Base-by-base conservation (phyloP, 2,329 filamentous ascomycete genomes). In the Fusarium nurragi region DNA sequence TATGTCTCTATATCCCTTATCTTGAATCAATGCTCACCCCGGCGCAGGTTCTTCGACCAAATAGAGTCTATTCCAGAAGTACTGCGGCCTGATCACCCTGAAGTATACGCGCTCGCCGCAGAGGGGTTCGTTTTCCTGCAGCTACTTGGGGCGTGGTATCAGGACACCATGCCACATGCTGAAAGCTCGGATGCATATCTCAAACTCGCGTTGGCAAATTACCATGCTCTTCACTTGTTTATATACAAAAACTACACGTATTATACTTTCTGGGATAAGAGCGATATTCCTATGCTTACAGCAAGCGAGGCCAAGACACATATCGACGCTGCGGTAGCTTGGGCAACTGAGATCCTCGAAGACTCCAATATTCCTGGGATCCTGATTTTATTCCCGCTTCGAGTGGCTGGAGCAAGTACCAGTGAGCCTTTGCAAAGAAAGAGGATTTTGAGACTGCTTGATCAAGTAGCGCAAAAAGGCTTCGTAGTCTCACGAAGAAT, bases 401-500 rank as follows among this genome's bases (percentile, higher is more conserved):
- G 71, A 22, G 63, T 72, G 40, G 70, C 68, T 4, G 73, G 73
- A 1, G 57, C 48, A 0, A 55, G 62, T 38, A 41, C 58, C 2
- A 22, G 2, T 0, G 14, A 21, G 1, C 1, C 10, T 1, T 13
- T 0, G 2, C 14, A 57, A 14, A 68, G 44, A 5, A 3, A 18
- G 0, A 47, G 16, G 4, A 19, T 68, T 5, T 0, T 66, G 1
- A 25, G 11, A 1, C 1, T 68, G 1, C 61, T 75, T 1, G 10
- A 39, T 5, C 34, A 22, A 1, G 47, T 75, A 3, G 55, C 66
- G 12, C 50, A 49, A 3, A 55, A 60, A 11, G 73, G 73, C 3
- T 75, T 73, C 1, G 26, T 69, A 1, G 67, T 73, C 1, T 68
- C 72, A 1, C 57, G 65, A 2, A 65, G 63, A 19, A 68, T 75